Conservation (phyloP, 2,329 filamentous ascomycete species). For the Decorospora gaudefroyi region DNA sequence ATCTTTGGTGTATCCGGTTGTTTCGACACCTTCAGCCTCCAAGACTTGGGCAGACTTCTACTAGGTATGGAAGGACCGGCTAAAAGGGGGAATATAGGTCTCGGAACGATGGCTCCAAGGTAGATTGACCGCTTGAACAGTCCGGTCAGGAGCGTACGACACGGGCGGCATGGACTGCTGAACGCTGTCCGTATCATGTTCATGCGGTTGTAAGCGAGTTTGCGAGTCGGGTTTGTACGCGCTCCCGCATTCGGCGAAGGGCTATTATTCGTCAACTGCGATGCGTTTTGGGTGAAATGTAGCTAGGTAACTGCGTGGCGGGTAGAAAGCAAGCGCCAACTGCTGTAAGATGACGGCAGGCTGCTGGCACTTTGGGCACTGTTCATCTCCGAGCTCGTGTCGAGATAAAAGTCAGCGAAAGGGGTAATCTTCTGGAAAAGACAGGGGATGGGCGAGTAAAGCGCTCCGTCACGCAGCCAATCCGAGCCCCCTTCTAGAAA, state of each 20-base stretch:
- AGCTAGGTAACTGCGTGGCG: slow-evolving; percentile 12
- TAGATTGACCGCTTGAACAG: slow-evolving; percentile 9
- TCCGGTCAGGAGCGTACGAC: slow-evolving; percentile 10
- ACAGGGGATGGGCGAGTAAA: slow-evolving; percentile 36
- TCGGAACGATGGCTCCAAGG: slow-evolving; percentile 8
- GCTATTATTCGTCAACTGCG: background rate
- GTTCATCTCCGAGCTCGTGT: slow-evolving; percentile 28
- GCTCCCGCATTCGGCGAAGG: slow-evolving; percentile 16
- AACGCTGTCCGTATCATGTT: slow-evolving; percentile 22
- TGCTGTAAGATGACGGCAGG: slow-evolving; percentile 15
- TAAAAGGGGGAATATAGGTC: slow-evolving; percentile 14
- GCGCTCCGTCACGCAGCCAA: slow-evolving; percentile 29
- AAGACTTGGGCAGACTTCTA: background rate
- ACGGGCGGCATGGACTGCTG: slow-evolving; percentile 15
- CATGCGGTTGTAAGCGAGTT: slow-evolving; percentile 23
- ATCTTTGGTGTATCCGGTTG: background rate
- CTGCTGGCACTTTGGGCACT: slow-evolving; percentile 12
- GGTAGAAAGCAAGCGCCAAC: slow-evolving; percentile 19
- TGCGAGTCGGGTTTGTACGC: slow-evolving; percentile 26
- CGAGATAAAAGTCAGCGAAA: slow-evolving; percentile 30
- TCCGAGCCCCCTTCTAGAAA: slow-evolving; percentile 43
- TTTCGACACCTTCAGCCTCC: background rate
- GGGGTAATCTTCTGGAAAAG: slow-evolving; percentile 48
- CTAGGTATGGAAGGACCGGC: slow-evolving; percentile 6
- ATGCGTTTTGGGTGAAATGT: slow-evolving; percentile 5